Evolutionary conservation across 805 yeast species (phyloP).

Genomic region (Pichia rugopelliculosa): DNA sequence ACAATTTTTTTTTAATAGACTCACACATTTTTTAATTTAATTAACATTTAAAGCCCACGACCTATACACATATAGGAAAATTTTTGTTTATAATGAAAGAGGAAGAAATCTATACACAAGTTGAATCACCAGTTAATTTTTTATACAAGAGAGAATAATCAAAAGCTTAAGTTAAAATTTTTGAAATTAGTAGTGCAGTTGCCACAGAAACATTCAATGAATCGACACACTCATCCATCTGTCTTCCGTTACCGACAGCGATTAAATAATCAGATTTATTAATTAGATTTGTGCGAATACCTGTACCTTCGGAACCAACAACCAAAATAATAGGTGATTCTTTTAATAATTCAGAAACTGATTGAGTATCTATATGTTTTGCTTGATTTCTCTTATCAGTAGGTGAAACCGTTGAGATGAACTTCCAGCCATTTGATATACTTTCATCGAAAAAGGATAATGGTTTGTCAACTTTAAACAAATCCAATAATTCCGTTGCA

Average conservation of each 20-base stretch:
- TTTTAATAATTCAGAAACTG: constrained; percentile 37
- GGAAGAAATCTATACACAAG: not conserved
- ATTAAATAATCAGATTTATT: constrained; percentile 49
- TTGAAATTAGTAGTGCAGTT: constrained; percentile 47
- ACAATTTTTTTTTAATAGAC: not conserved
- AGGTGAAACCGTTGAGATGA: constrained; percentile 53
- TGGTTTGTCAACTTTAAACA: constrained; percentile 53
- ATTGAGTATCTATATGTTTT: constrained; percentile 18
- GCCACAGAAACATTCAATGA: constrained; percentile 90
- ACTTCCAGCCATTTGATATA: constrained; percentile 57
- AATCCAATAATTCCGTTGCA: constrained; percentile 65
- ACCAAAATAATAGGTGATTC: constrained; percentile 60
- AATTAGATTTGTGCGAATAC: constrained; percentile 62
- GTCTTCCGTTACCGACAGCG: constrained; percentile 28
- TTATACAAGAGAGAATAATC: too few relatives aligned
- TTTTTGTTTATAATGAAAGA: not conserved
- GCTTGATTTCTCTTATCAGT: constrained; percentile 15
- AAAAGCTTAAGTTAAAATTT: constrained; percentile 2
- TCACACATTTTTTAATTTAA: not conserved
- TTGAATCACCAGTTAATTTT: not conserved
- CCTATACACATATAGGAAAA: not conserved
- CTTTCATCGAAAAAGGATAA: constrained; percentile 53
- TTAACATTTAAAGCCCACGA: not conserved
- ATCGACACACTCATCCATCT: constrained; percentile 43
- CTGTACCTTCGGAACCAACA: constrained; percentile 81